A percentile compares a stretch with the other conserved stretches of the same genome.
Evolutionary conservation across 768 basidiomycete species (phyloP).

Genomic region (Obba rivulosa): DNA sequence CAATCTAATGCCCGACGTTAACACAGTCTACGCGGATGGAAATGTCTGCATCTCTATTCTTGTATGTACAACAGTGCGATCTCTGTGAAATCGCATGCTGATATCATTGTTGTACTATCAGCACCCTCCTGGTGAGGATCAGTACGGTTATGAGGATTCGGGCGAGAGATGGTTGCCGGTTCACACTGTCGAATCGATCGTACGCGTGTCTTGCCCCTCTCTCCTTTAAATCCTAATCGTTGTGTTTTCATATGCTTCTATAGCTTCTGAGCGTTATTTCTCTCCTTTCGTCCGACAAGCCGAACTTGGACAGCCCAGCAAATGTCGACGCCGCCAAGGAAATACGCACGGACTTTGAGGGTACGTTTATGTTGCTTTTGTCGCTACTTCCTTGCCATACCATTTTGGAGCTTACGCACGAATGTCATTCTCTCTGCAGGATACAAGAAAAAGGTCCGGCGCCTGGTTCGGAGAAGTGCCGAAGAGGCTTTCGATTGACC

Average conservation of each 20-base stretch:
- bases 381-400: neutral
- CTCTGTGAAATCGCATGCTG: neutral
- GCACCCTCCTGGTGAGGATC: slow-evolving; percentile 95
- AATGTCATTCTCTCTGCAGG: slow-evolving; percentile 30
- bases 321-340: slow-evolving; percentile 96
- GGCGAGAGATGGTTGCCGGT: slow-evolving; percentile 98
- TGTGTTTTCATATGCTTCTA: slow-evolving; percentile 3
- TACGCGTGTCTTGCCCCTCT: slow-evolving; percentile 31
- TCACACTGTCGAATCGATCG: slow-evolving; percentile 95
- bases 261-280: slow-evolving; percentile 97
- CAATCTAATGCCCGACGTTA: neutral
- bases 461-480: slow-evolving; percentile 79
- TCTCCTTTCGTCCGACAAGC: slow-evolving; percentile 85
- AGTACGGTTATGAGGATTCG: slow-evolving; percentile 95
- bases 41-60: slow-evolving; percentile 95
- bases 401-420: neutral
- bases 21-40: slow-evolving; percentile 85
- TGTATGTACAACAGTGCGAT: slow-evolving; percentile 37
- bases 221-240: neutral
- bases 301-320: slow-evolving; percentile 90
- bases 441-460: slow-evolving; percentile 95
- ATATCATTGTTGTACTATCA: slow-evolving; percentile 27
- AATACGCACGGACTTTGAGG: slow-evolving; percentile 56
- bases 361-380: slow-evolving; percentile 31
- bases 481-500: slow-evolving; percentile 77